These are phyloP conservation scores for Leptodontidium sp. DNA, from an alignment of 2,329 filamentous ascomycete genomes.

Conservation along the genomic window DNA sequence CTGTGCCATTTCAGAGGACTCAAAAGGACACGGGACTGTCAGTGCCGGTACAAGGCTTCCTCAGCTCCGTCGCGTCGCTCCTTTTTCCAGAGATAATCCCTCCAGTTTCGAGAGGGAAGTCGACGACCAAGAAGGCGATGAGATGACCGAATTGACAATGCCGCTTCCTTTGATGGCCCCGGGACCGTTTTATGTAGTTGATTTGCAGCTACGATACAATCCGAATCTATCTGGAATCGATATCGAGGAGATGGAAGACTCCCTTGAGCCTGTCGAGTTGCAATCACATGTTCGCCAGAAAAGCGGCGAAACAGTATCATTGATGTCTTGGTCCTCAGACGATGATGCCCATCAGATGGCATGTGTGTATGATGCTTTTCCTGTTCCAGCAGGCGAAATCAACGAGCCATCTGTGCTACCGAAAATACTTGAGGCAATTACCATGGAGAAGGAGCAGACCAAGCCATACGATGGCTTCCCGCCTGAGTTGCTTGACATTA, in stretches of 20 bases:
- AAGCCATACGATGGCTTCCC: conserved; percentile 37
- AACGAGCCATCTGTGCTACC: neutral
- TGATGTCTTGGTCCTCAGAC: conserved; percentile 26
- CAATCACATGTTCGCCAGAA: conserved; percentile 9
- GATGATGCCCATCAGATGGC: conserved; percentile 14
- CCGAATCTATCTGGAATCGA: conserved; percentile 19
- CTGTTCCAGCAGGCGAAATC: conserved; percentile 2
- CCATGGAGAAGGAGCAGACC: conserved; percentile 4
- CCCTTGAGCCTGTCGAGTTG: neutral
- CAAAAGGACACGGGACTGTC: conserved; percentile 23
- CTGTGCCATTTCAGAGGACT: neutral
- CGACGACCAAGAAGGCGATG: neutral
- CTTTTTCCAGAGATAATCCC: conserved; percentile 28
- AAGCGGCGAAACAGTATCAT: conserved; percentile 29
- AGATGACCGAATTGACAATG: conserved; percentile 2
- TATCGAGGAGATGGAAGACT: conserved; percentile 18
- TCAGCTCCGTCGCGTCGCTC: conserved; percentile 30
- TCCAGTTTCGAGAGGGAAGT: conserved; percentile 24
- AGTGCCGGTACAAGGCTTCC: conserved; percentile 29
- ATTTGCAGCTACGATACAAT: neutral
- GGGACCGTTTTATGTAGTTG: neutral
- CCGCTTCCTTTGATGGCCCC: neutral
- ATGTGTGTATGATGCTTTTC: conserved; percentile 27
- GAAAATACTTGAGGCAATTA: conserved; percentile 1
- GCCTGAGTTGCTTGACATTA: conserved; percentile 31